These are phyloP conservation scores for Taiozyma onychis DNA, from an alignment of 1,139 yeast species.

Conservation along the genomic window DNA sequence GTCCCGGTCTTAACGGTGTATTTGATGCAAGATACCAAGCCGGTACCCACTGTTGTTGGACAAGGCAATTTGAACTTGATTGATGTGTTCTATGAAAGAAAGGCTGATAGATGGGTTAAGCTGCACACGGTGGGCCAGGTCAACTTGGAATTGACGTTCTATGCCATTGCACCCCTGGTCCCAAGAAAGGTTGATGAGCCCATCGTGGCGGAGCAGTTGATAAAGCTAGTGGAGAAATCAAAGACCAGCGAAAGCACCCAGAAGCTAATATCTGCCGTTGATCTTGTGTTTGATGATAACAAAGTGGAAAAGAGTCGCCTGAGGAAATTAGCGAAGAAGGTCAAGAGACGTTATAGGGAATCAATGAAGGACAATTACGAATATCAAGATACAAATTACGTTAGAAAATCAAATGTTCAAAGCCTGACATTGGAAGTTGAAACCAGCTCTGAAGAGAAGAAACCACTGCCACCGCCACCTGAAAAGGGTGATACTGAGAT, in stretches of 20 bases:
- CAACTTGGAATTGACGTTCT: slow-evolving; percentile 20
- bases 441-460: slow-evolving; percentile 1
- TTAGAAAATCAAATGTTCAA: background rate
- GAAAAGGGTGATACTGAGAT: background rate
- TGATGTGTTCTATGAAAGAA: slow-evolving; percentile 13
- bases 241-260: slow-evolving; percentile 3
- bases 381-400: background rate
- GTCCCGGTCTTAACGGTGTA: slow-evolving; percentile 10
- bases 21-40: slow-evolving; percentile 11
- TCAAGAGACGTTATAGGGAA: slow-evolving; percentile 17
- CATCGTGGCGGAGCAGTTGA: background rate
- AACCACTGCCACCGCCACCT: background rate
- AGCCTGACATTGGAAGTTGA: slow-evolving; percentile 1
- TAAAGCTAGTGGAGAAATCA: background rate
- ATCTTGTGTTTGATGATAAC: slow-evolving; percentile 17
- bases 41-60: slow-evolving; percentile 13
- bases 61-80: slow-evolving; percentile 13
- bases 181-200: slow-evolving; percentile 10
- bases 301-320: slow-evolving; percentile 15
- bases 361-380: slow-evolving; percentile 4
- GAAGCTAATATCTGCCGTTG: slow-evolving; percentile 16
- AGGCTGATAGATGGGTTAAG: slow-evolving; percentile 10
- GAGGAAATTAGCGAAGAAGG: slow-evolving; percentile 12
- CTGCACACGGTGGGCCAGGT: slow-evolving; percentile 13
- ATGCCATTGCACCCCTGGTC: slow-evolving; percentile 18